These are phyloP conservation scores for Panaeolus cyanescens DNA, from an alignment of 768 basidiomycete species.

Conservation along the genomic window DNA sequence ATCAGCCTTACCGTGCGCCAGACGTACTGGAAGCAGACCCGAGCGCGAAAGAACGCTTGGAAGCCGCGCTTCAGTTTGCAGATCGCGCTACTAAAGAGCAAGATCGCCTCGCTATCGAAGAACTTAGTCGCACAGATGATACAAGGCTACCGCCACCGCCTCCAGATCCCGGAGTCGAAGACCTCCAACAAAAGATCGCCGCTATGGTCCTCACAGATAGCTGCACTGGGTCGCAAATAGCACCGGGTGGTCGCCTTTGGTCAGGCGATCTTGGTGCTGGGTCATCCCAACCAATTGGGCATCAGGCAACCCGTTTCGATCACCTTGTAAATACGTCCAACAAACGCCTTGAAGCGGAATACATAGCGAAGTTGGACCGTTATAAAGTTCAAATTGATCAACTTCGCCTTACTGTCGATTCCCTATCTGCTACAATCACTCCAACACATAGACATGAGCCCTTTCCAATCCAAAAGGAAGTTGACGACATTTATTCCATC, in stretches of 20 bases:
- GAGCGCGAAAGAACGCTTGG: neutral
- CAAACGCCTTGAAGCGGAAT: neutral
- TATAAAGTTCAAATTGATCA: neutral
- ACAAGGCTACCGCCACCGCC: neutral
- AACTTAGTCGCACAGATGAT: neutral
- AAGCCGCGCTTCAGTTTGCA: neutral
- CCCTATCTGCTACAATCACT: neutral
- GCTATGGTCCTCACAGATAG: neutral
- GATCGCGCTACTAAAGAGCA: neutral
- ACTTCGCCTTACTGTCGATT: neutral
- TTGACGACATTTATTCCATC: neutral
- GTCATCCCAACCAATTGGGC: neutral
- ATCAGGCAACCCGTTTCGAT: neutral
- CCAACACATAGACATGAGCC: neutral
- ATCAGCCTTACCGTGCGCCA: neutral
- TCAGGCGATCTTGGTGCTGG: neutral
- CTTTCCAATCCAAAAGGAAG: neutral
- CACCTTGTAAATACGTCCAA: neutral
- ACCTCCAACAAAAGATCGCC: neutral
- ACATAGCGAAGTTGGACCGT: neutral
- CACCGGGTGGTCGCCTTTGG: neutral
- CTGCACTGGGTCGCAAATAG: neutral
- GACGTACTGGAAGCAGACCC: neutral
- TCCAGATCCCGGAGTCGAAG: neutral
- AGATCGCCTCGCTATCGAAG: neutral